Evolutionary conservation across 106 monocot species (phyloP).

Genomic region (Amphibolis antarctica): DNA sequence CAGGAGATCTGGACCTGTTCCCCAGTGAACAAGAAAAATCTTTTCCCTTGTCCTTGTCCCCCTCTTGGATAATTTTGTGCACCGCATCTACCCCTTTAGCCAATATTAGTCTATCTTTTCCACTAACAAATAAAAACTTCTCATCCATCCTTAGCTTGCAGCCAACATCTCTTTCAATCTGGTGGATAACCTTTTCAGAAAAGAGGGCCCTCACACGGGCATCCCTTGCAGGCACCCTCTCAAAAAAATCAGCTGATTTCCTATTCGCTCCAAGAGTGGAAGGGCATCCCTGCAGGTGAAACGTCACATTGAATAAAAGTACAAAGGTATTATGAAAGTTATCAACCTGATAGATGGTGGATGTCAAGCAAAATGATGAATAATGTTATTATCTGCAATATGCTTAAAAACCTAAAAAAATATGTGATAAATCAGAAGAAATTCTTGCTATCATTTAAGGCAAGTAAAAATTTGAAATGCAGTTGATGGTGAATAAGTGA

Average conservation of each 20-base stretch:
- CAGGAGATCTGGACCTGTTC: conserved; percentile 52
- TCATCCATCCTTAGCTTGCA: conserved; percentile 96
- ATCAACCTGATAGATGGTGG: background rate
- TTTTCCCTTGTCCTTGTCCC: conserved; percentile 41
- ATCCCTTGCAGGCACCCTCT: conserved; percentile 91
- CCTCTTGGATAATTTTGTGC: conserved; percentile 77
- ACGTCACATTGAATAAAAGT: background rate
- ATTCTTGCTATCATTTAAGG: no score
- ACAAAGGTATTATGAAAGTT: background rate
- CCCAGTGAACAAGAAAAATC: conserved; percentile 33
- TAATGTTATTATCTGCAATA: no score
- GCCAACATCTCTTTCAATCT: conserved; percentile 79
- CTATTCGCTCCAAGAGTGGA: conserved; percentile 79
- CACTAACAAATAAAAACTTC: conserved; percentile 87
- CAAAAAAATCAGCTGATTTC: conserved; percentile 79
- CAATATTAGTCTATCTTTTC: conserved; percentile 67
- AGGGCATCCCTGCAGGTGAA: conserved; percentile 72
- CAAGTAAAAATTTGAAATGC: no score
- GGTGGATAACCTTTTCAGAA: conserved; percentile 56
- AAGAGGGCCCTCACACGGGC: conserved; percentile 71
- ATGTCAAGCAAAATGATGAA: no score
- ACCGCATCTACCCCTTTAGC: conserved; percentile 90
- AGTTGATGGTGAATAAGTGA: no score
- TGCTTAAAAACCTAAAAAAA: no score
- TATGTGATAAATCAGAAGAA: no score